Base-by-base conservation (phyloP, 2,329 filamentous ascomycete species). In the Chaetomiaceae sp. region DNA sequence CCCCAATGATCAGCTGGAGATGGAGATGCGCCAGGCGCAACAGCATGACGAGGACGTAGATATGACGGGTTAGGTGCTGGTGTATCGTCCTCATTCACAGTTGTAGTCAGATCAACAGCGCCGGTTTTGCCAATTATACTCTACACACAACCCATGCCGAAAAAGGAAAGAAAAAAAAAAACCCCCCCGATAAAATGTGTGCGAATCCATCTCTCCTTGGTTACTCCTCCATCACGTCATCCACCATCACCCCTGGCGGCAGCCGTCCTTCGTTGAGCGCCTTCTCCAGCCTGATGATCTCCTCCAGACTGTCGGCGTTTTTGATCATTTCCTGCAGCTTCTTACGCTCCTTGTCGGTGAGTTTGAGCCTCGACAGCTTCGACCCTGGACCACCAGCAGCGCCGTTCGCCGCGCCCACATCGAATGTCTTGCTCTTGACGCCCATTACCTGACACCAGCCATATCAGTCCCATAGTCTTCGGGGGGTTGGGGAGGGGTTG, bases 211-310 rank as follows among this genome's bases (percentile, higher is more conserved):
- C 27, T 23, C 25, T 4, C 41, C 27, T 32, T 32, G 10, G 9
- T 23, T 41, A 85, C 64, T 85, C 80, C 70, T 85, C 81, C 82
- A 85, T 86, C 13, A 70, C 54, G 60, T 79, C 77, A 36, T 73
- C 76, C 41, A 74, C 75, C 32, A 80, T 75, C 29, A 84, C 79
- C 25, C 84, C 87, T 30, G 80, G 77, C 2, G 92, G 92, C 69
- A 97, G 78, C 65, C 88, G 78, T 1, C 94, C 94, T 69, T 97
- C 92, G 58, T 89, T 88, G 60, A 97, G 73, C 70, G 94, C 89
- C 75, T 92, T 95, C 75, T 99, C 94, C 66, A 99, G 70, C 61
- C 83, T 80, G 53, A 89, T 86, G 67, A 99, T 95, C 73, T 97
- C 94, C 62, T 90, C 86, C 65, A 99, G 69, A 65, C 87, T 95